phyloP scores from a whole-genome alignment of 2,329 filamentous ascomycete species.

The Colletotrichum simmondsii region DNA sequence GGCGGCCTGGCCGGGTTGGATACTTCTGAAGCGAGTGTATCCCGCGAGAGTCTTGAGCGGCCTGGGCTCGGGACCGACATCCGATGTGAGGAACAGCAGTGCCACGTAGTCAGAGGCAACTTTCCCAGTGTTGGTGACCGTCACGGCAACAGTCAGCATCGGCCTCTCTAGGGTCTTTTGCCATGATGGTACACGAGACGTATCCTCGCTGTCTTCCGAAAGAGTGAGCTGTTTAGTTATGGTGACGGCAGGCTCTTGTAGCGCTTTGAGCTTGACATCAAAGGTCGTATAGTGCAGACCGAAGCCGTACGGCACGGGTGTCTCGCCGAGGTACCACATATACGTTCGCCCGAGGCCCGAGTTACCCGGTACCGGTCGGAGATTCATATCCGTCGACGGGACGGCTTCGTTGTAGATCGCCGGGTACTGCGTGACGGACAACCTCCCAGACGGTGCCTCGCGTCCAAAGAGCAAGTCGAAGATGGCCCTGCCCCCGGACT shows the following conservation, averaged over 20 bases:
- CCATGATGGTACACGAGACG: background rate
- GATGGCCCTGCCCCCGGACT: slow-evolving; percentile 66
- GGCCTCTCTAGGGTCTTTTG: background rate
- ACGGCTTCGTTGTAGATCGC: slow-evolving; percentile 59
- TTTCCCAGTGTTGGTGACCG: slow-evolving; percentile 59
- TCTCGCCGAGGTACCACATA: slow-evolving; percentile 63
- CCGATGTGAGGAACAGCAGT: slow-evolving; percentile 59
- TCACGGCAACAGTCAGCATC: slow-evolving; percentile 47
- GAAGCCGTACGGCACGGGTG: slow-evolving; percentile 63
- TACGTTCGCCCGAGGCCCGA: slow-evolving; percentile 64
- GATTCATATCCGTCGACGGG: slow-evolving; percentile 65
- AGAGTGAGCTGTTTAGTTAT: background rate
- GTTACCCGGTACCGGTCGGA: slow-evolving; percentile 52
- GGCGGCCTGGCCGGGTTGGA: slow-evolving; percentile 45
- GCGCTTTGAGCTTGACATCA: slow-evolving; percentile 34
- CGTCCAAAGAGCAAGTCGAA: slow-evolving; percentile 64
- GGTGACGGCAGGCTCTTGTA: background rate
- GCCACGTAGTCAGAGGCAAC: slow-evolving; percentile 62
- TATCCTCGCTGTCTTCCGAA: background rate
- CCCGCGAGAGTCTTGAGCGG: slow-evolving; percentile 64
- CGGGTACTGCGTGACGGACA: slow-evolving; percentile 68
- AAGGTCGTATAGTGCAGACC: slow-evolving; percentile 71
- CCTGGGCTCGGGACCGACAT: slow-evolving; percentile 58
- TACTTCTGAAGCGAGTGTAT: slow-evolving; percentile 56
- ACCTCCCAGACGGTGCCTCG: slow-evolving; percentile 60